Evolutionary conservation across 768 basidiomycete genomes (phyloP).

Genomic region (Phlebiopsis gigantea): DNA sequence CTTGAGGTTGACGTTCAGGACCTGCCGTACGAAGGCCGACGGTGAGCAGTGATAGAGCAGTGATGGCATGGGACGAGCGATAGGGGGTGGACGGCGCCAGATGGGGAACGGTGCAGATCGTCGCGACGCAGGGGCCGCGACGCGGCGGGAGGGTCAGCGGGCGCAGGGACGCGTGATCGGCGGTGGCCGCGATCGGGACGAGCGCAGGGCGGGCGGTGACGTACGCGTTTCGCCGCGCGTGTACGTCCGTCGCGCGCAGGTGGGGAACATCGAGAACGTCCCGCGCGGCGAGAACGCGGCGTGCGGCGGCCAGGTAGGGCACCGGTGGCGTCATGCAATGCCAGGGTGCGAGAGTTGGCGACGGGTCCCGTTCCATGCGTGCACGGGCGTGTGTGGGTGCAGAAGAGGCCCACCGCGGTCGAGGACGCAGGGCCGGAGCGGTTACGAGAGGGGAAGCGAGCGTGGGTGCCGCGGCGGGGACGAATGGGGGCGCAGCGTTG

Average conservation of each 20-base stretch:
- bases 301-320: neutral
- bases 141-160: neutral
- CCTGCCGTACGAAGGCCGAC: constrained; percentile 41
- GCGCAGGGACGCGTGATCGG: neutral
- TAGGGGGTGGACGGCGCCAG: neutral
- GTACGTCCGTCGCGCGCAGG: neutral
- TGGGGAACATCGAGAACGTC: neutral
- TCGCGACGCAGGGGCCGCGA: neutral
- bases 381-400: neutral
- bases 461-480: neutral
- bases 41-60: neutral
- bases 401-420: neutral
- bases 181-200: neutral
- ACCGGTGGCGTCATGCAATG: neutral
- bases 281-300: neutral
- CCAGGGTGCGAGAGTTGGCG: neutral
- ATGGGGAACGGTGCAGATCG: neutral
- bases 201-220: neutral
- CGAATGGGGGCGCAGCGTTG: neutral
- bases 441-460: neutral
- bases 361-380: neutral
- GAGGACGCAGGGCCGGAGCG: neutral
- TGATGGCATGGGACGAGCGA: too few relatives aligned
- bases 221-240: neutral
- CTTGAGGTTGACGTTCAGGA: constrained; percentile 84